Conservation (phyloP, 228 moss, liverwort and hornwort genomes). For the Sphagnum magellanicum region DNA sequence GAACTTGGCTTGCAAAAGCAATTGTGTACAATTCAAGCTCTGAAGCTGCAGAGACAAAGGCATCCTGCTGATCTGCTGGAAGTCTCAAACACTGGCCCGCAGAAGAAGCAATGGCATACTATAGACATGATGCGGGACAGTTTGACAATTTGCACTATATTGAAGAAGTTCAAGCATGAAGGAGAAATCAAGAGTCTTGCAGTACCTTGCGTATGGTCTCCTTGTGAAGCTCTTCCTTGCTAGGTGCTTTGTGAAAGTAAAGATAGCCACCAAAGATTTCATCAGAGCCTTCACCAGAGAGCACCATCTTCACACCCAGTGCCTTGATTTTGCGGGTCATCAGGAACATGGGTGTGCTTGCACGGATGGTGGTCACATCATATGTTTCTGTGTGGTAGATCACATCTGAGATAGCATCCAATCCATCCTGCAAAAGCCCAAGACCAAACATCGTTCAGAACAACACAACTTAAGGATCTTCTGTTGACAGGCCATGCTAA, state of each 20-base stretch:
- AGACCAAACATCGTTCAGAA: not conserved
- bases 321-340: slow-evolving; percentile 93
- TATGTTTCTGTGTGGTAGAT: slow-evolving; percentile 93
- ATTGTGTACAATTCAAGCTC: too few species aligned
- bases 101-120: too few species aligned
- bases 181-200: too few species aligned
- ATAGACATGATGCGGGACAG: too few species aligned
- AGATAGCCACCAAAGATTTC: slow-evolving; percentile 88
- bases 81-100: too few species aligned
- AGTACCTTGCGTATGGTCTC: slow-evolving; percentile 64
- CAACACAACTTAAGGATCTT: too few species aligned
- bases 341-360: slow-evolving; percentile 89
- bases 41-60: too few species aligned
- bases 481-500: too few species aligned
- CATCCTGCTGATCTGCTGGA: too few species aligned
- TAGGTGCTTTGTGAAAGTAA: slow-evolving; percentile 92
- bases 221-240: slow-evolving; percentile 71
- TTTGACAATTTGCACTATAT: too few species aligned
- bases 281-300: slow-evolving; percentile 81
- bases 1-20: too few species aligned
- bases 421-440: slow-evolving; percentile 41
- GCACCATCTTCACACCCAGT: slow-evolving; percentile 87
- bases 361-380: slow-evolving; percentile 86
- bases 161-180: too few species aligned
- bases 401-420: slow-evolving; percentile 83